A percentile compares a stretch with the other conserved stretches of the same genome.
Evolutionary conservation across 192 early-diverging fungal genomes (phyloP).

Genomic region (Rhizoclosmatium globosum): DNA sequence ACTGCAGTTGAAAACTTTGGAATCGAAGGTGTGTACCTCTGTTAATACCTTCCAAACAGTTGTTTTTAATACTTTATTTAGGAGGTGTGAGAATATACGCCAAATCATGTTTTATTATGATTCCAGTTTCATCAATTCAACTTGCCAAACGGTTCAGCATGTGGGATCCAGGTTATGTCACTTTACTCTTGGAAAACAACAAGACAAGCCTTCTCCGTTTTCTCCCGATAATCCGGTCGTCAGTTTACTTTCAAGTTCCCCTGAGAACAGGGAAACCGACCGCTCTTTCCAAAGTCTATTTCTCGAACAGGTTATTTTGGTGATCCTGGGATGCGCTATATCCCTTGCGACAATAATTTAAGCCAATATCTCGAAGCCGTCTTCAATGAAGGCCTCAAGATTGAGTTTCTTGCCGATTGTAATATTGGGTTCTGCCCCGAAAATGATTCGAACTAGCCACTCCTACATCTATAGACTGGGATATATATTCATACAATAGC

Average conservation of each 20-base stretch:
- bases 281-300: slow-evolving; percentile 24
- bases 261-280: slow-evolving; percentile 6
- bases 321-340: slow-evolving; percentile 28
- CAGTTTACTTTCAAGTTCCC: background rate
- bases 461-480: background rate
- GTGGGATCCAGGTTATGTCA: slow-evolving; percentile 34
- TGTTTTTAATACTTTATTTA: background rate
- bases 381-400: slow-evolving; percentile 15
- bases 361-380: background rate
- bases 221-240: background rate
- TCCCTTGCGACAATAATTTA: slow-evolving; percentile 20
- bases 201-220: background rate
- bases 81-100: slow-evolving; percentile 17
- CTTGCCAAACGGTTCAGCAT: background rate
- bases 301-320: slow-evolving; percentile 31
- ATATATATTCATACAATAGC: background rate
- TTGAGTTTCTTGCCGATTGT: slow-evolving; percentile 33
- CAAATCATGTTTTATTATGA: slow-evolving; percentile 24
- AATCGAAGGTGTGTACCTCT: slow-evolving; percentile 13
- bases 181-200: background rate
- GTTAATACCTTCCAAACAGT: background rate
- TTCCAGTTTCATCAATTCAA: background rate
- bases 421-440: slow-evolving; percentile 20
- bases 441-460: background rate
- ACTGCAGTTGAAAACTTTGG: slow-evolving; percentile 23